Evolutionary conservation across 2,329 filamentous ascomycete species (phyloP), one percentile per base, ranked within the genome.

Genomic region (Exophiala sp.): DNA sequence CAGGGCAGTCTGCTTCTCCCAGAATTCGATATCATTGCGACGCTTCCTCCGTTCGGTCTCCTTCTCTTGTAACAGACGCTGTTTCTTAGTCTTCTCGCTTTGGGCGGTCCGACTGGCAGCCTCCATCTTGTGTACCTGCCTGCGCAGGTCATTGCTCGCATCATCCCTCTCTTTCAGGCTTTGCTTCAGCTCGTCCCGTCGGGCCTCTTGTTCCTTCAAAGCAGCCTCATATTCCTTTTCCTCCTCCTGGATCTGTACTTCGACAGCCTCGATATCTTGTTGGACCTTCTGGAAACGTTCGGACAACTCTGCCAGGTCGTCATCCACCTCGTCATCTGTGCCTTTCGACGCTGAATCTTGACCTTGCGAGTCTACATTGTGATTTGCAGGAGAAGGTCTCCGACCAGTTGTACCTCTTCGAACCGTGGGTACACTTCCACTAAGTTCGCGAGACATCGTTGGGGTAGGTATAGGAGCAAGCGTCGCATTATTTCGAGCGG

Each of bases 91-190:
- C 63, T 87, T 88, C 56, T 88, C 86, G 59, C 87, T 88, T 66
- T 95, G 87, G 1, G 89, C 87, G 3, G 84, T 81, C 44, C 90
- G 84, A 75, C 95, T 96, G 60, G 88, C 79, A 49, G 89, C 84
- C 69, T 95, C 90, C 5, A 91, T 83, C 42, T 82, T 83, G 48
- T 89, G 86, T 49, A 95, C 85, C 66, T 92, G 86, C 58, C 87
- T 87, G 65, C 88, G 89, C 50, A 96, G 73, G 66, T 91, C 90
- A 41, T 89, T 85, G 45, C 90, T 96, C 47, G 86, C 88, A 65
- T 95, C 90, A 61, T 97, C 92, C 69, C 95, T 96, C 66, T 95
- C 89, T 68, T 89, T 94, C 50, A 94, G 78, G 16, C 85, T 80
- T 58, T 86, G 85, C 64, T 82, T 86, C 68, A 96, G 84, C 47